These are phyloP conservation scores for Ustilago esculenta DNA, from an alignment of 1,284 basidiomycete genomes.

Conservation along the genomic window DNA sequence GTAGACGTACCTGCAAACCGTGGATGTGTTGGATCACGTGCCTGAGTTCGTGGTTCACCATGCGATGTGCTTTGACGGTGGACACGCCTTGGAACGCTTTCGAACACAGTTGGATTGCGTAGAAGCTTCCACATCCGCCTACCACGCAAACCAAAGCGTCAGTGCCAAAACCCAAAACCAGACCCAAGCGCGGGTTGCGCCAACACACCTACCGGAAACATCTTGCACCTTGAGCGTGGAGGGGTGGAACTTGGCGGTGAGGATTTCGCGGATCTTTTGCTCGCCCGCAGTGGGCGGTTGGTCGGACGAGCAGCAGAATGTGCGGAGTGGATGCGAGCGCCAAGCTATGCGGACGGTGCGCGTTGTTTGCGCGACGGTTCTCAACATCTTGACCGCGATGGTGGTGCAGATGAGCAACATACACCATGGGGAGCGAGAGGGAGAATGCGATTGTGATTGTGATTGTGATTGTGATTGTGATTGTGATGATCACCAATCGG, in stretches of 20 bases:
- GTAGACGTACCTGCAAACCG: constrained; percentile 81
- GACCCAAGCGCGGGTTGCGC: background rate
- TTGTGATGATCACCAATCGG: no score
- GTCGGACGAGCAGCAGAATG: no score
- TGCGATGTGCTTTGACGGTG: constrained; percentile 90
- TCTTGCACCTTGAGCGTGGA: constrained; percentile 60
- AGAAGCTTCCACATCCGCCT: constrained; percentile 93
- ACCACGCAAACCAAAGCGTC: no score
- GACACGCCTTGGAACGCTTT: constrained; percentile 84
- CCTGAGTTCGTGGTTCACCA: constrained; percentile 88
- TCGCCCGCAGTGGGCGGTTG: constrained; percentile 32
- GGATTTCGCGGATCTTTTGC: constrained; percentile 75
- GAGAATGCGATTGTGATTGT: no score
- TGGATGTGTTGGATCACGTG: constrained; percentile 91
- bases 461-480: no score
- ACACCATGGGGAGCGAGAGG: no score
- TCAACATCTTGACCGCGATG: no score
- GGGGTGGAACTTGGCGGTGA: constrained; percentile 78
- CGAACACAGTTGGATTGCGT: constrained; percentile 88
- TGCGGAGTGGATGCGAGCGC: no score
- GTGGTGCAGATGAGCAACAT: no score
- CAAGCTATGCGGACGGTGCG: no score
- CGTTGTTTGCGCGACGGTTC: no score
- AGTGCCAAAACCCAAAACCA: constrained; percentile 66
- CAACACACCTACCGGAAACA: constrained; percentile 69